Evolutionary conservation across 768 basidiomycete species (phyloP).

Genomic region (Mycena metata): DNA sequence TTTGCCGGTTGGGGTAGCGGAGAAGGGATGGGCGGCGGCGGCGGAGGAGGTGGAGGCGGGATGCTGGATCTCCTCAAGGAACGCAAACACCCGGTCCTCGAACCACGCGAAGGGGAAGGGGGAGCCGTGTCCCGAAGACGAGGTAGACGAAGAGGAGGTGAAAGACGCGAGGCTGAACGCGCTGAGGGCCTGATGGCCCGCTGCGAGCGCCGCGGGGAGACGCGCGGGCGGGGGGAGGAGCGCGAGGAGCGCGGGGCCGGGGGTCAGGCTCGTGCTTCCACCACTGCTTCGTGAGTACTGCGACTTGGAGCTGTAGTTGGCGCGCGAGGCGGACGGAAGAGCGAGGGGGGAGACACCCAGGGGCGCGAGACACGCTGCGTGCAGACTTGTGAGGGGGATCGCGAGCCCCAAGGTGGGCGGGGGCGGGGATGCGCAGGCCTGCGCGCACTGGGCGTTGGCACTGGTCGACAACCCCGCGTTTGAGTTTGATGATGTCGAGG

Average conservation of each 20-base stretch:
- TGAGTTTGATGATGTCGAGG: not conserved
- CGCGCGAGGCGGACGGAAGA: not conserved
- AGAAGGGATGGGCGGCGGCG: not conserved
- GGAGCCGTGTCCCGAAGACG: no score
- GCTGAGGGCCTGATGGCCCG: constrained; percentile 7
- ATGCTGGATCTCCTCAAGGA: constrained; percentile 16
- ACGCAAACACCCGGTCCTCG: constrained; percentile 32
- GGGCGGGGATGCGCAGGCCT: constrained; percentile 13
- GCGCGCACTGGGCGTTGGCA: no score
- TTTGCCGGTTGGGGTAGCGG: not conserved
- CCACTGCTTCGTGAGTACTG: no score
- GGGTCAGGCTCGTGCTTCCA: not conserved
- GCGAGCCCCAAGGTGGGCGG: constrained; percentile 17
- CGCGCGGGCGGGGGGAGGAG: constrained; percentile 26
- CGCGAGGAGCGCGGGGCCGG: constrained; percentile 18
- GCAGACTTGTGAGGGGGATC: constrained; percentile 16
- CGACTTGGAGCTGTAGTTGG: not conserved
- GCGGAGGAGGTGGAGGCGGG: no score
- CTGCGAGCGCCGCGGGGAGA: constrained; percentile 24
- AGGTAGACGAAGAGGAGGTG: no score
- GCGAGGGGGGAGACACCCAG: constrained; percentile 11
- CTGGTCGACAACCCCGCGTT: no score
- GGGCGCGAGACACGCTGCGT: constrained; percentile 24
- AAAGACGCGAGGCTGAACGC: no score
- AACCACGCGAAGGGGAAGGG: constrained; percentile 32